Conservation (phyloP, 164 flowering plant genomes). For the Piper betle region DNA sequence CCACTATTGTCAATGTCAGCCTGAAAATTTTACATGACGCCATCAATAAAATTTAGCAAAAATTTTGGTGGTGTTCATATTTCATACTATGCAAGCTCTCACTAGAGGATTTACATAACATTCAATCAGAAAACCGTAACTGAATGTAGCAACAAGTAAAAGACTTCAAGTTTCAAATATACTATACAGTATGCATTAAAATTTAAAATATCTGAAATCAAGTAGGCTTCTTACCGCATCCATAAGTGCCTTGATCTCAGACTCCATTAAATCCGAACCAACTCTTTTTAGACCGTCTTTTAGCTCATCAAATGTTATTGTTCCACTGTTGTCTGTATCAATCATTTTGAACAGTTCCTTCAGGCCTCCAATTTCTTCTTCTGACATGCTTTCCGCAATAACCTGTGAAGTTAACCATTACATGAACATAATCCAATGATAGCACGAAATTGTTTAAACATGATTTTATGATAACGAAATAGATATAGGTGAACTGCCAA, state of each 20-base stretch:
- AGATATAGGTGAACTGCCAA: no score
- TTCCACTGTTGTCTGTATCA: constrained; percentile 74
- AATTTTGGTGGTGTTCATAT: no score
- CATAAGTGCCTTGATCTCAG: constrained; percentile 82
- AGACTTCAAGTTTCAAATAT: neutral
- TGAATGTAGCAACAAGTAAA: neutral
- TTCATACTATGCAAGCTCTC: no score
- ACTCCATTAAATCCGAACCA: constrained; percentile 72
- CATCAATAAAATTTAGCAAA: no score
- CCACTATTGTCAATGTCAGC: constrained; percentile 85
- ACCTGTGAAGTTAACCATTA: constrained; percentile 33
- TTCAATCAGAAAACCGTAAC: no score
- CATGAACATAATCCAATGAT: neutral
- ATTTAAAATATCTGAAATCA: neutral
- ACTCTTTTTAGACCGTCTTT: constrained; percentile 65
- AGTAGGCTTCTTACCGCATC: constrained; percentile 41
- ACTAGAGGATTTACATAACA: no score
- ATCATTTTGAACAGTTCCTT: constrained; percentile 86
- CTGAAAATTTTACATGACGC: constrained; percentile 19
- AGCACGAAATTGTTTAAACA: neutral
- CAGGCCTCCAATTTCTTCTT: constrained; percentile 90
- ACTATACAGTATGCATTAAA: neutral
- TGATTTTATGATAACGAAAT: no score
- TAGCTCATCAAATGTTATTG: constrained; percentile 83
- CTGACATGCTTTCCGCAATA: constrained; percentile 83